These are phyloP conservation scores for Dionaea muscipula DNA, from an alignment of 179 eudicot genomes.

Conservation along the genomic window DNA sequence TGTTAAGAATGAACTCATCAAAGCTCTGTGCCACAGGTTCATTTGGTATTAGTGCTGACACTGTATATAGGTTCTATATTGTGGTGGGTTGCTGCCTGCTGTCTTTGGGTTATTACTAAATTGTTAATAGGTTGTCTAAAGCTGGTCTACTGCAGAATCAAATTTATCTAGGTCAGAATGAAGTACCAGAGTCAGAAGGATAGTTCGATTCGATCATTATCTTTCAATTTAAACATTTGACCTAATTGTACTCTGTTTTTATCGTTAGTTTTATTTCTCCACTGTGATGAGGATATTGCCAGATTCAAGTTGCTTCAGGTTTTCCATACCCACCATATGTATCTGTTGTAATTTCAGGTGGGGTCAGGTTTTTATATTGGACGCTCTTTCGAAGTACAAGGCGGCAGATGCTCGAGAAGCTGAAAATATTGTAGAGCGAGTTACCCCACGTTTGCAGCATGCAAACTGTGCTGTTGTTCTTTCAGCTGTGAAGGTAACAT, in stretches of 20 bases:
- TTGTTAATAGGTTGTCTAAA: too few relatives aligned
- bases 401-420: constrained; percentile 98
- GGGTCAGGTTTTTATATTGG: constrained; percentile 99
- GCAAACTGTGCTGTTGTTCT: constrained; percentile 99
- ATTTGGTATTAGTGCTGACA: too few relatives aligned
- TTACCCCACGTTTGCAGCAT: constrained; percentile 89
- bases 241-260: background rate
- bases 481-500: constrained; percentile 95
- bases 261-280: background rate
- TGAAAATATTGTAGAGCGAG: constrained; percentile 96
- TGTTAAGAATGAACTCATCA: too few relatives aligned
- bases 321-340: background rate
- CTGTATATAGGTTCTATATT: too few relatives aligned
- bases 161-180: background rate
- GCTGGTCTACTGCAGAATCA: too few relatives aligned
- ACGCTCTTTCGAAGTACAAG: constrained; percentile 84
- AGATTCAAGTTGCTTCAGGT: background rate
- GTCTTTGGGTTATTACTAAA: too few relatives aligned
- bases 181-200: background rate
- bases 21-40: too few relatives aligned
- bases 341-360: constrained; percentile 34
- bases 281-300: background rate
- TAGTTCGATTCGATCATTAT: background rate
- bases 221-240: background rate
- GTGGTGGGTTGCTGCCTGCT: too few relatives aligned